Base-by-base conservation (phyloP, 2,329 filamentous ascomycete species). In the Colletotrichum sansevieriae region DNA sequence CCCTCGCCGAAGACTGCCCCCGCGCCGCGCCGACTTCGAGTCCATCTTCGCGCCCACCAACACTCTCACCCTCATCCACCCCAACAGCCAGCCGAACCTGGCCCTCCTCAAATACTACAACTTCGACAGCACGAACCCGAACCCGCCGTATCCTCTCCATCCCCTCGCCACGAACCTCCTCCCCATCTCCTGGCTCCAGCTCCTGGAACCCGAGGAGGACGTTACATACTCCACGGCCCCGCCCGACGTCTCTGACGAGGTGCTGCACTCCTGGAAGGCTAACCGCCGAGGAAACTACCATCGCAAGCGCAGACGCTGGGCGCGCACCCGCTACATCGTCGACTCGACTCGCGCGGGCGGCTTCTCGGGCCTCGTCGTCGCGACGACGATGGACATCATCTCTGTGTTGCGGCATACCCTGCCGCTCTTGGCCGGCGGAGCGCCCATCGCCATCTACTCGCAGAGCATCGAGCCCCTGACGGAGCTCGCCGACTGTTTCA, bases 151-250 rank as follows among this genome's bases (percentile, higher is more conserved):
- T 62, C 83, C 87, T 13, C 63, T 67, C n/a, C 96, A 98, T 76
- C 95, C 96, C 0, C 88, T 99, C 11, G 87, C 91, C 78, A 91
- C 88, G 15, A 91, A 96, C 76, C 88, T 99, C 59, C 91, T 95
- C 74, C 89, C 91, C 5, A 84, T 98, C 35, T 95, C 93, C 33
- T 99, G 95, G 95, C 87, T 99, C 2, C 95, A 98, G 79, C 88
- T 99, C 5, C 82, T 98, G 15, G 86, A 92, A 25, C 96, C 96
- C 0, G 82, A 88, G 41, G 83, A 89, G 35, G 96, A 98, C 78
- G 85, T 87, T 1, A 88, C 91, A 4, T 97, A 97, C 79, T 80
- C 83, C 37, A 85, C 87, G 29, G 87, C 91, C 61, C 91, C 94
- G 0, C 83, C 88, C 0, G 76, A 81, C 0, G 83, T 91, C 1